Conservation (phyloP, 441 rosid genomes). For the Euphorbia celastroides region DNA sequence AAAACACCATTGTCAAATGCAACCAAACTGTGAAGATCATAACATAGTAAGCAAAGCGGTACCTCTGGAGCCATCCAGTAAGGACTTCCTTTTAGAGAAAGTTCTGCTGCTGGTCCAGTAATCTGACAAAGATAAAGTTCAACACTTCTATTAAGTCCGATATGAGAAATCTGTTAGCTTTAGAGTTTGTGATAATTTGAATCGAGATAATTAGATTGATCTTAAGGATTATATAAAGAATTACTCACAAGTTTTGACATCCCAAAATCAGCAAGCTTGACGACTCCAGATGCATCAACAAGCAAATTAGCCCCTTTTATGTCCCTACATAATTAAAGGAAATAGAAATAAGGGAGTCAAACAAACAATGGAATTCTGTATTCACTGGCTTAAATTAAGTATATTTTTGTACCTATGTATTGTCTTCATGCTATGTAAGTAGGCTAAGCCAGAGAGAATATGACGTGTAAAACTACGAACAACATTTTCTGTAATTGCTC, state of each 20-base stretch:
- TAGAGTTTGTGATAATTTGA: neutral
- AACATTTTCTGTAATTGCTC: conserved; percentile 81
- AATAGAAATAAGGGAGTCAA: neutral
- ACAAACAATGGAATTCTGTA: neutral
- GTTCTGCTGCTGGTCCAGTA: conserved; percentile 34
- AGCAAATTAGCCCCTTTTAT: conserved; percentile 79
- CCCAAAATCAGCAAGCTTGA: conserved; percentile 68
- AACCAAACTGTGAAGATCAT: neutral
- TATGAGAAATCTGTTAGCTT: neutral
- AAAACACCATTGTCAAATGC: neutral
- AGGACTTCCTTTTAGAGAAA: conserved; percentile 64
- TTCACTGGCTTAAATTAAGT: neutral
- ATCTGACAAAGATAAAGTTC: conserved; percentile 3
- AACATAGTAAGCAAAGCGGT: conserved; percentile 5
- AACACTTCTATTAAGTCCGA: neutral
- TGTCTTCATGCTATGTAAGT: conserved; percentile 77
- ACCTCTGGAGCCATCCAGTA: conserved; percentile 81
- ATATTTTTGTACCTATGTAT: conserved; percentile 58
- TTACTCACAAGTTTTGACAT: conserved; percentile 58
- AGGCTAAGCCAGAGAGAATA: conserved; percentile 82
- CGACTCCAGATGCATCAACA: conserved; percentile 51
- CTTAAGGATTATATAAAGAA: neutral
- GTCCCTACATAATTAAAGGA: conserved; percentile 37
- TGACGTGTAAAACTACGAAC: conserved; percentile 94
- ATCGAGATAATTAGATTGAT: neutral